Percentiles rank a stretch among this genome's conserved stretches.
phyloP scores from a whole-genome alignment of 139 green algal genomes.

The Ostreobium quekettii region DNA sequence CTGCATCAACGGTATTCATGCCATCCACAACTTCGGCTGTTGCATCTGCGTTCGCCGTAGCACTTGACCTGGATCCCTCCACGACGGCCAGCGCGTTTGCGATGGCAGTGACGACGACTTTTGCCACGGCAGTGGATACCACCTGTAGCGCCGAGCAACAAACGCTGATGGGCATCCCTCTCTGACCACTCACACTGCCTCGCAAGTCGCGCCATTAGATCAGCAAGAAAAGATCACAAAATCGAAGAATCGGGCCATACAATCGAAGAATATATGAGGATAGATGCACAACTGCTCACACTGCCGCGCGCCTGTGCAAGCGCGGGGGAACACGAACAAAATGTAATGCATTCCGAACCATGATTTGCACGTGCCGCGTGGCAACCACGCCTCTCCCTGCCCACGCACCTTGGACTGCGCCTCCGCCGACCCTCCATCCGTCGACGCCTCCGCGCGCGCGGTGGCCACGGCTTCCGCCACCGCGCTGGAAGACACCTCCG shows the following conservation, averaged over 20 bases:
- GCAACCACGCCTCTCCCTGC: not conserved
- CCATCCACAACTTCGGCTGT: too few species aligned
- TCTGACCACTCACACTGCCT: not conserved
- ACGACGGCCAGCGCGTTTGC: conserved; percentile 10
- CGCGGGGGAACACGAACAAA: too few species aligned
- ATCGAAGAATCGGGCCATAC: not conserved
- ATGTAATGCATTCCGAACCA: not conserved
- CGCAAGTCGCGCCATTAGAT: not conserved
- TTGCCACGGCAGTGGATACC: not conserved
- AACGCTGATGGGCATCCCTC: too few species aligned
- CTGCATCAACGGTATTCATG: too few species aligned
- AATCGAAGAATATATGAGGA: not conserved
- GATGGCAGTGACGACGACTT: conserved; percentile 4
- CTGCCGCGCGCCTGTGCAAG: not conserved
- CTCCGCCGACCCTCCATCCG: not conserved
- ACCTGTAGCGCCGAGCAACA: not conserved
- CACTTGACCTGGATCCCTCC: too few species aligned
- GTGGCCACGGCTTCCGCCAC: not conserved
- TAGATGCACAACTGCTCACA: not conserved
- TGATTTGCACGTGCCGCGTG: not conserved
- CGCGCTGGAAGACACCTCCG: not conserved
- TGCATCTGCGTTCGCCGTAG: too few species aligned
- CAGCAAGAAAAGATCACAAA: conserved; percentile 1
- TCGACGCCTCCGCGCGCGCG: not conserved
- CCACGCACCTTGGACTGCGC: not conserved